A percentile compares a stretch with the other conserved stretches of the same genome.
phyloP scores from a whole-genome alignment of 2,329 filamentous ascomycete species.

The Penicillium digitatum region DNA sequence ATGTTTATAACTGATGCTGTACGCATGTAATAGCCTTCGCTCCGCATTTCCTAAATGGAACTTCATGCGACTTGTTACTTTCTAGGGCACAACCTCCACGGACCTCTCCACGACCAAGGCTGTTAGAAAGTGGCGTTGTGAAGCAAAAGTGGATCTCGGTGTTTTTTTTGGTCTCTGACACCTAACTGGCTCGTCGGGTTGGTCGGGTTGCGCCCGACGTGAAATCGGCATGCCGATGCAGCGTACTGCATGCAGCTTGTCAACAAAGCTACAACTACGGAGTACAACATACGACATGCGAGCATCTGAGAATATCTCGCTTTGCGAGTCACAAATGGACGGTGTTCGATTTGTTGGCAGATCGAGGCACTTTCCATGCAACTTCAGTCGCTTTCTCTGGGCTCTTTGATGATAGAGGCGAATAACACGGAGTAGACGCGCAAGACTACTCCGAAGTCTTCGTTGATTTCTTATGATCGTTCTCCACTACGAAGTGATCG shows the following conservation, averaged over 20 bases:
- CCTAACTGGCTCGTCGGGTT: slow-evolving; percentile 4
- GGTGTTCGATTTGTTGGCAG: too few species aligned
- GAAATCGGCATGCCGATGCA: slow-evolving; percentile 10
- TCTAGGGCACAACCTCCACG: slow-evolving; percentile 2
- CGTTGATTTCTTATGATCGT: neutral
- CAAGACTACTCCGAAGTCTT: too few species aligned
- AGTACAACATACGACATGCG: too few species aligned
- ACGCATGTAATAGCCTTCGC: neutral
- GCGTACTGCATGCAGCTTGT: neutral
- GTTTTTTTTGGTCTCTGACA: too few species aligned
- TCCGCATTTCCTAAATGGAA: slow-evolving; percentile 4
- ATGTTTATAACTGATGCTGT: neutral
- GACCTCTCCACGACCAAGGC: slow-evolving; percentile 1
- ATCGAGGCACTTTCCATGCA: neutral
- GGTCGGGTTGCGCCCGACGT: slow-evolving; percentile 6
- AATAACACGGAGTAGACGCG: neutral
- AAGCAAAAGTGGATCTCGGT: slow-evolving; percentile 1
- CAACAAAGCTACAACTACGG: neutral
- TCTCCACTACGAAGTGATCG: slow-evolving; percentile 4
- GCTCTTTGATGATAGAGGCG: neutral
- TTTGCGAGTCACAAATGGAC: neutral
- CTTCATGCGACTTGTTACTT: neutral
- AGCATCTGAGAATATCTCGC: neutral
- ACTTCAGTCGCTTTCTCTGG: neutral
- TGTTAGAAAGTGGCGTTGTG: neutral